A percentile compares a stretch with the other conserved stretches of the same genome.
These are phyloP conservation scores for Butyriboletus appendiculatus DNA, from an alignment of 1,284 basidiomycete species.

Conservation along the genomic window DNA sequence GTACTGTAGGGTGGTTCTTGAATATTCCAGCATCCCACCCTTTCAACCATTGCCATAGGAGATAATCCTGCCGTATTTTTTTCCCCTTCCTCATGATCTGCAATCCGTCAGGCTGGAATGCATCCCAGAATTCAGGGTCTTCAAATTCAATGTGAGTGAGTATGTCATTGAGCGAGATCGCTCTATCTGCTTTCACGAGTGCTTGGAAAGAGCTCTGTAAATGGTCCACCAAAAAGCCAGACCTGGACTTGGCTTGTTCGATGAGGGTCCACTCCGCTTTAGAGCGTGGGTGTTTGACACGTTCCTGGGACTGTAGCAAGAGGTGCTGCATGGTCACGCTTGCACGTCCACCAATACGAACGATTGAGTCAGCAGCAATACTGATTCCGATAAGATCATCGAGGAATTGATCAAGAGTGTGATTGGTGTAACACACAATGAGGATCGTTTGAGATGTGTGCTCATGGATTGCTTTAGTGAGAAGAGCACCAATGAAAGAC, in stretches of 20 bases:
- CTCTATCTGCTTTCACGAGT: slow-evolving; percentile 27
- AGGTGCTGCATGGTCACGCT: slow-evolving; percentile 47
- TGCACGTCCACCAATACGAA: slow-evolving; percentile 59
- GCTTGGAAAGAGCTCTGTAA: slow-evolving; percentile 37
- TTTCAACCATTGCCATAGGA: slow-evolving; percentile 48
- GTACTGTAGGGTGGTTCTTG: slow-evolving; percentile 29
- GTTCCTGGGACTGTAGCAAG: slow-evolving; percentile 38
- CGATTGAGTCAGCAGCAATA: slow-evolving; percentile 46
- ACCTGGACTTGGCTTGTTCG: slow-evolving; percentile 35
- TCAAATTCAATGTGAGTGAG: slow-evolving; percentile 49
- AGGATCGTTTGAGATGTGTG: slow-evolving; percentile 49
- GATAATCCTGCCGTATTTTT: slow-evolving; percentile 40
- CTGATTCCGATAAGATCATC: slow-evolving; percentile 59
- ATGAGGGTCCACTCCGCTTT: slow-evolving; percentile 43
- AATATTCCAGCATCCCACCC: slow-evolving; percentile 48
- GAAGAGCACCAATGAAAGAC: slow-evolving; percentile 64
- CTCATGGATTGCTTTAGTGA: slow-evolving; percentile 58
- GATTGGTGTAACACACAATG: slow-evolving; percentile 69
- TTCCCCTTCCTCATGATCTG: slow-evolving; percentile 41
- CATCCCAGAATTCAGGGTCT: slow-evolving; percentile 43
- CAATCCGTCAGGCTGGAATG: slow-evolving; percentile 51
- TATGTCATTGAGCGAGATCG: slow-evolving; percentile 32
- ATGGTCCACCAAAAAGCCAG: slow-evolving; percentile 22
- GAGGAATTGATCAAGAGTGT: slow-evolving; percentile 66
- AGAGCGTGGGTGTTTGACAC: slow-evolving; percentile 19